Percentiles rank a stretch among this genome's conserved stretches.
These are phyloP conservation scores for Vachellia collinsii DNA, from an alignment of 306 rosid genomes.

Conservation along the genomic window DNA sequence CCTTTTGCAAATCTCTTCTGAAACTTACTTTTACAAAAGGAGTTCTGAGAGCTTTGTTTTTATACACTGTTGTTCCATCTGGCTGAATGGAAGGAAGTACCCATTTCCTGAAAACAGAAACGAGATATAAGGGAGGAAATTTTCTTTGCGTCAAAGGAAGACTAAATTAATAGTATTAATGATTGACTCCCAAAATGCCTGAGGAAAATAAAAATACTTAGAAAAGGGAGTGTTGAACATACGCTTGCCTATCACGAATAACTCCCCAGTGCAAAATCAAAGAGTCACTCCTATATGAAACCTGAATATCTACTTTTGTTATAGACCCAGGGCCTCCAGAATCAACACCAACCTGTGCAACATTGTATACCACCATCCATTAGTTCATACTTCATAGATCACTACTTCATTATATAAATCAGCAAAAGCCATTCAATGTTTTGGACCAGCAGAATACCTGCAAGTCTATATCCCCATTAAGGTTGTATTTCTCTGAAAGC, in stretches of 20 bases:
- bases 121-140: slow-evolving; percentile 1
- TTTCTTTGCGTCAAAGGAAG: slow-evolving; percentile 16
- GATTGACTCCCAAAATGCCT: slow-evolving; percentile 10
- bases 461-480: slow-evolving; percentile 76
- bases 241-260: slow-evolving; percentile 67
- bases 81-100: slow-evolving; percentile 84
- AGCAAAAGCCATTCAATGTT: slow-evolving; percentile 24
- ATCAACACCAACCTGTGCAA: slow-evolving; percentile 69
- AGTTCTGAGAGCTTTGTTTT: slow-evolving; percentile 89
- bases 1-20: slow-evolving; percentile 22
- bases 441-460: slow-evolving; percentile 60
- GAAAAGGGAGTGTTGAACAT: slow-evolving; percentile 45
- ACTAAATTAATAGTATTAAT: not conserved
- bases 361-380: slow-evolving; percentile 41
- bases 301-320: slow-evolving; percentile 61
- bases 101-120: slow-evolving; percentile 72
- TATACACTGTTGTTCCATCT: slow-evolving; percentile 73
- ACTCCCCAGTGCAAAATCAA: slow-evolving; percentile 93
- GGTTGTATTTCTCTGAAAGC: slow-evolving; percentile 80
- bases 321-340: slow-evolving; percentile 55
- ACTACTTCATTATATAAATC: slow-evolving; percentile 24
- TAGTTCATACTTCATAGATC: slow-evolving; percentile 22
- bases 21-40: slow-evolving; percentile 80
- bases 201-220: slow-evolving; percentile 27
- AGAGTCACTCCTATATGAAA: slow-evolving; percentile 64